Evolutionary conservation across 202 grass and related monocot species (phyloP).

Genomic region (Sporobolus alterniflorus): DNA sequence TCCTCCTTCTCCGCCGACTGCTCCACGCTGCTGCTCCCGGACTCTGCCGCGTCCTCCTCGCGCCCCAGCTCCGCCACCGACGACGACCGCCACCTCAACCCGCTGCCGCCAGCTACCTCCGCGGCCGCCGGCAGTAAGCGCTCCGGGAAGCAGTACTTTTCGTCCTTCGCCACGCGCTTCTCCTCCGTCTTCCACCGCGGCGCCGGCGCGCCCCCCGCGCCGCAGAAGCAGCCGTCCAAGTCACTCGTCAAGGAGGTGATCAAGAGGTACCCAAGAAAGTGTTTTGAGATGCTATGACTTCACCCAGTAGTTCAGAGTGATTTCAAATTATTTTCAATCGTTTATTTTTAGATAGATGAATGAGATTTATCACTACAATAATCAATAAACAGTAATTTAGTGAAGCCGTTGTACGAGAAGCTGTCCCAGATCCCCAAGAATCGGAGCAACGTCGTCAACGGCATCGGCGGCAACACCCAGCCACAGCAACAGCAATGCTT

Average conservation of each 20-base stretch:
- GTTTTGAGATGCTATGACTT: too few species aligned
- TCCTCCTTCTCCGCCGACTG: slow-evolving; percentile 86
- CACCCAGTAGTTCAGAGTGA: too few species aligned
- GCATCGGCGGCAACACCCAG: background rate
- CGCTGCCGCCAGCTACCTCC: slow-evolving; percentile 9
- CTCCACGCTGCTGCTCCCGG: slow-evolving; percentile 61
- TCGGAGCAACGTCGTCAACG: slow-evolving; percentile 35
- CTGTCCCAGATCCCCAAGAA: slow-evolving; percentile 82
- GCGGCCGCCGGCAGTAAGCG: slow-evolving; percentile 39
- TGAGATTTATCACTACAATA: too few species aligned
- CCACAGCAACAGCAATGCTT: slow-evolving; percentile 42
- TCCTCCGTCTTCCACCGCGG: slow-evolving; percentile 96
- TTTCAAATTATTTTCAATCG: too few species aligned
- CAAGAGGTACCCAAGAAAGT: slow-evolving; percentile 98
- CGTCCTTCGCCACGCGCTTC: slow-evolving; percentile 92
- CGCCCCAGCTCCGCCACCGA: slow-evolving; percentile 92
- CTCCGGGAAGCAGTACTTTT: slow-evolving; percentile 74
- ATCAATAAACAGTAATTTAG: too few species aligned
- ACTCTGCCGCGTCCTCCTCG: slow-evolving; percentile 77
- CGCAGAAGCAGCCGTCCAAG: slow-evolving; percentile 46
- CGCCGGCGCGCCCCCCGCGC: slow-evolving; percentile 15
- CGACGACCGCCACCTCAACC: slow-evolving; percentile 60
- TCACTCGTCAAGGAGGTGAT: slow-evolving; percentile 87
- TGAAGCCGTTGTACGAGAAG: slow-evolving; percentile 95
- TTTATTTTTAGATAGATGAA: too few species aligned